Conservation (phyloP, 768 basidiomycete genomes). For the Suillus plorans region DNA sequence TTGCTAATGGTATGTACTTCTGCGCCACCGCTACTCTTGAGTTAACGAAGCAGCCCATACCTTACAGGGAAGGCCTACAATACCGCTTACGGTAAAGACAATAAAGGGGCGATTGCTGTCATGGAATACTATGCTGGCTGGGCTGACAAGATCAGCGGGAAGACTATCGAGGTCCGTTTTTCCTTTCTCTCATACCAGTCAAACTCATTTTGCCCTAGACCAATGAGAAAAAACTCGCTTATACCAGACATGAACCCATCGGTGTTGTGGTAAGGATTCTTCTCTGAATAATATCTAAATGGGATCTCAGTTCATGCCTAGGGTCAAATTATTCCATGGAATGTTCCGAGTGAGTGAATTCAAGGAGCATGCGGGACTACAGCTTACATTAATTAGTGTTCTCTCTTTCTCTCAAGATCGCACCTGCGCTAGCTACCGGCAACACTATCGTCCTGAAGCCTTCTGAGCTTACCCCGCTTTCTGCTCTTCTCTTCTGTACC, state of each 20-base stretch:
- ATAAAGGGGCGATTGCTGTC: constrained; percentile 32
- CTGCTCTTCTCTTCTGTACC: constrained; percentile 50
- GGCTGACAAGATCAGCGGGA: constrained; percentile 56
- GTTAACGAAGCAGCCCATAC: neutral
- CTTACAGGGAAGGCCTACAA: constrained; percentile 8
- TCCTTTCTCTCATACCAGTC: neutral
- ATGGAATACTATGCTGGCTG: constrained; percentile 59
- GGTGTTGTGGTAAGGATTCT: constrained; percentile 41
- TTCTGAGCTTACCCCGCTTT: constrained; percentile 75
- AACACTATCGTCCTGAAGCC: constrained; percentile 81
- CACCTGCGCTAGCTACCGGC: constrained; percentile 75
- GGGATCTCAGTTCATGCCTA: constrained; percentile 19
- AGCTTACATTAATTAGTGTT: constrained; percentile 32
- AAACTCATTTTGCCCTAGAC: constrained; percentile 40
- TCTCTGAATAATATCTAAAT: constrained; percentile 16
- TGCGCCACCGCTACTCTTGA: neutral
- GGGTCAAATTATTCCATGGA: constrained; percentile 68
- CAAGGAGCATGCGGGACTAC: too few relatives aligned
- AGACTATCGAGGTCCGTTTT: constrained; percentile 43
- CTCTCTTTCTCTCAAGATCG: constrained; percentile 76
- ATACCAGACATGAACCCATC: constrained; percentile 63
- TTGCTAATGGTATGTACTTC: constrained; percentile 55
- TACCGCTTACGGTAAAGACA: constrained; percentile 8
- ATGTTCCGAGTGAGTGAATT: constrained; percentile 42
- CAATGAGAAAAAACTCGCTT: constrained; percentile 42